These are phyloP conservation scores for Udeniomyces megalosporus DNA, from an alignment of 768 basidiomycete species.

Conservation along the genomic window DNA sequence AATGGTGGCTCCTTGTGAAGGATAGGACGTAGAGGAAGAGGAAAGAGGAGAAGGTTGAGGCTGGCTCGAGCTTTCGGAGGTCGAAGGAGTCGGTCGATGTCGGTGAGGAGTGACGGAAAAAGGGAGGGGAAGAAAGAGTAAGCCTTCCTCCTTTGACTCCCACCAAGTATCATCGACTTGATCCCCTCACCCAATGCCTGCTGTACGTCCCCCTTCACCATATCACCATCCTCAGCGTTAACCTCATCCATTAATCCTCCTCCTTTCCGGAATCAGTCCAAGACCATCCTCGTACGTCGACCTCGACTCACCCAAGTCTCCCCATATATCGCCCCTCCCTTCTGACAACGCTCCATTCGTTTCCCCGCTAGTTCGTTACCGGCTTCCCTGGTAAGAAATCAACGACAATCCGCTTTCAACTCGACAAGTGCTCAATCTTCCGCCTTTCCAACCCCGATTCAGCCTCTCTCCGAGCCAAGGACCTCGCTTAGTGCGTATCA, in stretches of 20 bases:
- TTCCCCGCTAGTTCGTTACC: not conserved
- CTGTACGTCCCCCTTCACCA: not conserved
- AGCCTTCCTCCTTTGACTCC: not conserved
- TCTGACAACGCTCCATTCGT: not conserved
- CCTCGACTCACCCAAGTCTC: not conserved
- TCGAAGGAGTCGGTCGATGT: not conserved
- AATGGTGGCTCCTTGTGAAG: too few species aligned
- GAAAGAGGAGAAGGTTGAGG: not conserved
- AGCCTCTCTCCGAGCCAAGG: conserved; percentile 1
- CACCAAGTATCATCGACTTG: not conserved
- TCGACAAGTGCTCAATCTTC: not conserved
- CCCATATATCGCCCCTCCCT: not conserved
- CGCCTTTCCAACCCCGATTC: not conserved
- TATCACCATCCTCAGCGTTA: not conserved
- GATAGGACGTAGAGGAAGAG: not conserved
- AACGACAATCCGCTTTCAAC: too few species aligned
- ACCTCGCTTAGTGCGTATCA: conserved; percentile 5
- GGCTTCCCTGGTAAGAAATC: conserved; percentile 2
- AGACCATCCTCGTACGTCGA: not conserved
- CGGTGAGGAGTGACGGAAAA: not conserved
- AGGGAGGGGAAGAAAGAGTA: not conserved
- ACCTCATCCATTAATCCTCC: not conserved
- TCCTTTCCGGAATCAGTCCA: not conserved
- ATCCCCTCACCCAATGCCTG: not conserved
- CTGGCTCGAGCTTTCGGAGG: not conserved